These are phyloP conservation scores for Penicillium salamii DNA, from an alignment of 495 filamentous ascomycete genomes.

Conservation along the genomic window DNA sequence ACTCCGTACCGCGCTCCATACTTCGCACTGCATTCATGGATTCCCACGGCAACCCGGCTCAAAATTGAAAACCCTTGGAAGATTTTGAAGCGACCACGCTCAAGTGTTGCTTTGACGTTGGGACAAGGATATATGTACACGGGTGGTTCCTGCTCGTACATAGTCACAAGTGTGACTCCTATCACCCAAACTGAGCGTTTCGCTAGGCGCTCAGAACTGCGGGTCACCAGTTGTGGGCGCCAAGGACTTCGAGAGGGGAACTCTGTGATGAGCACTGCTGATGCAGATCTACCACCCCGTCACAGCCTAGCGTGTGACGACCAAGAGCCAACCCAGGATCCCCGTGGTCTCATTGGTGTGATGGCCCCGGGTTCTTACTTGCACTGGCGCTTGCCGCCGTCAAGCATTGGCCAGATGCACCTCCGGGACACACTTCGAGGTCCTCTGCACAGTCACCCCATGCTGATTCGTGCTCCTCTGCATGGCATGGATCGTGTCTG, in stretches of 20 bases:
- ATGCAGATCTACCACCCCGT: conserved; percentile 37
- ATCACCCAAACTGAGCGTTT: conserved; percentile 16
- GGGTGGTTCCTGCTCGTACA: too few species aligned
- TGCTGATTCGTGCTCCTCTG: conserved; percentile 37
- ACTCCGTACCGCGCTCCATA: too few species aligned
- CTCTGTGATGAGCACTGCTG: conserved; percentile 19
- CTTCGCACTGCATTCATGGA: too few species aligned
- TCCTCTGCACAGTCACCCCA: conserved; percentile 12
- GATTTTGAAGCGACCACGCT: too few species aligned
- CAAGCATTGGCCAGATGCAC: conserved; percentile 45
- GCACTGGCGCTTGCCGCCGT: conserved; percentile 36
- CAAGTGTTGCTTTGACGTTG: too few species aligned
- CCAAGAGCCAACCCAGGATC: conserved; percentile 19
- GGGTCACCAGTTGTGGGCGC: background rate
- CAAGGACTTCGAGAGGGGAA: conserved; percentile 2
- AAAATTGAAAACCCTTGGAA: too few species aligned
- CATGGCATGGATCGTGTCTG: conserved; percentile 14
- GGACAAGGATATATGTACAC: too few species aligned
- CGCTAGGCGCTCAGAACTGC: conserved; percentile 13
- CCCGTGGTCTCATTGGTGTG: conserved; percentile 35
- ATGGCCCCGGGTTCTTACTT: conserved; percentile 17
- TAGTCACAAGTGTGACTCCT: conserved; percentile 6
- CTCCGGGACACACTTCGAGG: conserved; percentile 27
- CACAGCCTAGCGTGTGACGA: conserved; percentile 45
- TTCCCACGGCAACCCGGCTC: too few species aligned